Evolutionary conservation across 306 rosid species (phyloP), one percentile per base, ranked within the genome.

Genomic region (Vachellia collinsii): DNA sequence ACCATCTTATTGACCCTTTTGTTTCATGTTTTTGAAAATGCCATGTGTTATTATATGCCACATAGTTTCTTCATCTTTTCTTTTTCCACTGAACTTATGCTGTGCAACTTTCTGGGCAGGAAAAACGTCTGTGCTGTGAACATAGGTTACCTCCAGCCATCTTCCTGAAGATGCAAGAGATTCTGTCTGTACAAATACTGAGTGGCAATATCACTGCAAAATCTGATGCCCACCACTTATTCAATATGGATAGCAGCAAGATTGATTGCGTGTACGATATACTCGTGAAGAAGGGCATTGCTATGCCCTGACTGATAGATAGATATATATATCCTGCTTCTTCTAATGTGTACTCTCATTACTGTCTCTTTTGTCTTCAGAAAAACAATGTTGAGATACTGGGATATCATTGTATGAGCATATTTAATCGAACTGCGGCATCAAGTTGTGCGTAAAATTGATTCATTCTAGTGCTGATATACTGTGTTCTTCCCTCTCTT

Each of bases 91-190:
- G 36, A 69, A 42, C 22, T 69, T 11, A 1, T 42, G 36, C 5
- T 68, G 51, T 68, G 74, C 39, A 70, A 70, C 56, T 20, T 44
- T 70, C 56, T 70, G 50, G 56, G 56, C 74, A 70, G 74, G 74
- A 70, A 23, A 70, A 70, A 70, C 74, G 74, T 23, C 11, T 70
- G 11, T 70, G 74, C 20, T 11, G 56, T 44, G 74, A 70, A 12
- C 74, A 43, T 20, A 23, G 74, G 74, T 43, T 70, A 56, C 20
- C 74, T 70, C 74, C 74, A 43, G 54, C 74, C 37, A 70, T 44
- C n/a, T 70, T 20, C 50, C 39, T 70, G 39, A 42, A 70, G 74
- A 70, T 70, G 74, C 74, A 70, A 23, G 74, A 70, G 74, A 8
- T 70, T 44, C 74, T 70, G 4, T 43, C 56, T 43, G 6, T 70